Base-by-base conservation (phyloP, 306 rosid genomes). In the Senna tora region DNA sequence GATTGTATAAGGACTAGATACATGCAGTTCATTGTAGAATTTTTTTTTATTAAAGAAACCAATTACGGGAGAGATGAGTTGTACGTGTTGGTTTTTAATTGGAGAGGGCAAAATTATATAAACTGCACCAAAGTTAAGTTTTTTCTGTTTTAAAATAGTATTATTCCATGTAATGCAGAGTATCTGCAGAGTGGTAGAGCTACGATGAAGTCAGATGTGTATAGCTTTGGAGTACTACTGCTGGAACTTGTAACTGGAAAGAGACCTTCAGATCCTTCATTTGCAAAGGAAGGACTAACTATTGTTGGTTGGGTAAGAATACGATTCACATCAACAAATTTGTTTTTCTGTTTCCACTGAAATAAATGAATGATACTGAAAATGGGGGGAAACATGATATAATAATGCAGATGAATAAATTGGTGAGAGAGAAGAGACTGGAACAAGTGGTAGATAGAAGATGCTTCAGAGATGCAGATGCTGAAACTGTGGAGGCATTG, bases 291-390 rank as follows among this genome's bases (percentile, higher is more conserved):
- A 77, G 99, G 99, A 63, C 80, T 92, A 69, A 95, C 88, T 73
- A 90, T 91, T 61, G 99, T 95, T 81, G 97, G 99, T 61, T 95
- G 99, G 99, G 99, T 95, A 85, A 84, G 96, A n/a, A n/a, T n/a
- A n/a, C n/a, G n/a, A 53, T 71, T 59, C 17, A 0, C 21, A 15
- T 2, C 9, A 56, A 56, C 17, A 25, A 25, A 25, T 25, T 4
- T 36, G 39, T 0, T 36, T 36, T 36, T 6, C n/a, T n/a, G n/a
- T 33, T 36, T 36, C 8, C 7, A 3, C 6, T 36, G 39, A 36
- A 36, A 36, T 7, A 36, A 2, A 36, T 36, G 39, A 36, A 36
- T 36, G 39, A 32, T 4, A 30, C 25, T 63, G 14, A 80, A 12
- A 22, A 59, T 69, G 51, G 12, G 7, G 6, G 17, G 17, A 6